Conservation (phyloP, 805 yeast species). For the Kuraishia piskuri region DNA sequence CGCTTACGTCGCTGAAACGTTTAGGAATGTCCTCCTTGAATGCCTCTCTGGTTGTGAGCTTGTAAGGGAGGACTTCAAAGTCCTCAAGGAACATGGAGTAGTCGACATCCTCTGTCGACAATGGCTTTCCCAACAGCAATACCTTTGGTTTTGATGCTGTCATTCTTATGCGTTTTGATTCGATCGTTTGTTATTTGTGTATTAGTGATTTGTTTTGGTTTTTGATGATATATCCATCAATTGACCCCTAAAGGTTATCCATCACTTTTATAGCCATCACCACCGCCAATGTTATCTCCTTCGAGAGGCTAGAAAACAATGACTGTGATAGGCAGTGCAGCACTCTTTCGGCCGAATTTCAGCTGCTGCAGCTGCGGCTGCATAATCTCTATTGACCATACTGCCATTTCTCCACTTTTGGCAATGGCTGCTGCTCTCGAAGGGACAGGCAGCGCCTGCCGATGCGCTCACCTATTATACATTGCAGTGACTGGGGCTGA, state of each 20-base stretch:
- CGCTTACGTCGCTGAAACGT: conserved; percentile 30
- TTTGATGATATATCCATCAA: too few species aligned
- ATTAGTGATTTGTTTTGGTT: too few species aligned
- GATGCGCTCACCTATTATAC: not conserved
- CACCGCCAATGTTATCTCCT: not conserved
- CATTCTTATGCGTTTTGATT: not conserved
- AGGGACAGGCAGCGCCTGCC: not conserved
- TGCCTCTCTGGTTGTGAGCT: conserved; percentile 29
- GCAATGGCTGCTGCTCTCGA: not conserved
- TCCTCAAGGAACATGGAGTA: conserved; percentile 25
- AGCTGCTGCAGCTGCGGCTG: not conserved
- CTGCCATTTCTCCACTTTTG: not conserved
- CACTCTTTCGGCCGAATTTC: not conserved
- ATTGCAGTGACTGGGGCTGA: not conserved
- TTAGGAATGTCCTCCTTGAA: conserved; percentile 27
- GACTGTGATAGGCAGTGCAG: not conserved
- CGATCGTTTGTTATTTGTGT: not conserved
- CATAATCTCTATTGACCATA: not conserved
- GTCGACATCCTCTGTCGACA: conserved; percentile 28
- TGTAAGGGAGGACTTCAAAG: conserved; percentile 28
- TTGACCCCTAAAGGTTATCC: not conserved
- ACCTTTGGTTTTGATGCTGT: conserved; percentile 25
- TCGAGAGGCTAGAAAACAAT: too few species aligned
- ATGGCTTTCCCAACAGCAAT: conserved; percentile 31
- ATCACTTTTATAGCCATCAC: not conserved